A percentile compares a stretch with the other conserved stretches of the same genome.
These are phyloP conservation scores for Maudiozyma pseudohumilis DNA, from an alignment of 805 yeast species.

Conservation along the genomic window DNA sequence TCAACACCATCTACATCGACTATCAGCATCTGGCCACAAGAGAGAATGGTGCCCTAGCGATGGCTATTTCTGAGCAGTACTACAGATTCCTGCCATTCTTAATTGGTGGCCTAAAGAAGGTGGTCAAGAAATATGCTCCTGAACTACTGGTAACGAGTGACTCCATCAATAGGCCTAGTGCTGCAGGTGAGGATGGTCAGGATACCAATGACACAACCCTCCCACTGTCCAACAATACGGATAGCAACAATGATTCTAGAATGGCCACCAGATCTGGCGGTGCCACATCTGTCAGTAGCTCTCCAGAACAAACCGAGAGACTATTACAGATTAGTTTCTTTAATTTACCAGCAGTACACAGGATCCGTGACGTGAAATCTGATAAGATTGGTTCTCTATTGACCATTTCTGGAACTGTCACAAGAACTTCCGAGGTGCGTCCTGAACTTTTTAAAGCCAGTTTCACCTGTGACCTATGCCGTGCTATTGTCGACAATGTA, in stretches of 20 bases:
- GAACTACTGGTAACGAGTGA: conserved; percentile 43
- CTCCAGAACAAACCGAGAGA: conserved; percentile 48
- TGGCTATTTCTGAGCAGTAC: conserved; percentile 84
- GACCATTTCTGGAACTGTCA: conserved; percentile 87
- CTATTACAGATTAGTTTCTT: conserved; percentile 86
- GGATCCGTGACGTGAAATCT: conserved; percentile 84
- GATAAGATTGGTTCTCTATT: conserved; percentile 79
- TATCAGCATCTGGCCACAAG: conserved; percentile 64
- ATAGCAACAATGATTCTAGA: conserved; percentile 14
- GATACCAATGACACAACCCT: conserved; percentile 8
- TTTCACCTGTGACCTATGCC: conserved; percentile 82
- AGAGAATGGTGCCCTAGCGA: conserved; percentile 80
- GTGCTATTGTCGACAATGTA: conserved; percentile 74
- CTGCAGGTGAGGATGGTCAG: conserved; percentile 26
- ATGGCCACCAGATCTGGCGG: conserved; percentile 26
- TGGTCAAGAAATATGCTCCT: conserved; percentile 70
- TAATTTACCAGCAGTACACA: conserved; percentile 69
- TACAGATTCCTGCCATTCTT: conserved; percentile 86
- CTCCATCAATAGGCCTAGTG: conserved; percentile 14
- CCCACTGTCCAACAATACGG: conserved; percentile 5
- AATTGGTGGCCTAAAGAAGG: conserved; percentile 59
- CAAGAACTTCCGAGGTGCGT: conserved; percentile 91
- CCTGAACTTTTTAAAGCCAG: conserved; percentile 85
- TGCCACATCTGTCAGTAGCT: conserved; percentile 35
- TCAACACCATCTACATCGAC: conserved; percentile 74